Evolutionary conservation across 306 rosid species (phyloP).

Genomic region (Glycyrrhiza uralensis): DNA sequence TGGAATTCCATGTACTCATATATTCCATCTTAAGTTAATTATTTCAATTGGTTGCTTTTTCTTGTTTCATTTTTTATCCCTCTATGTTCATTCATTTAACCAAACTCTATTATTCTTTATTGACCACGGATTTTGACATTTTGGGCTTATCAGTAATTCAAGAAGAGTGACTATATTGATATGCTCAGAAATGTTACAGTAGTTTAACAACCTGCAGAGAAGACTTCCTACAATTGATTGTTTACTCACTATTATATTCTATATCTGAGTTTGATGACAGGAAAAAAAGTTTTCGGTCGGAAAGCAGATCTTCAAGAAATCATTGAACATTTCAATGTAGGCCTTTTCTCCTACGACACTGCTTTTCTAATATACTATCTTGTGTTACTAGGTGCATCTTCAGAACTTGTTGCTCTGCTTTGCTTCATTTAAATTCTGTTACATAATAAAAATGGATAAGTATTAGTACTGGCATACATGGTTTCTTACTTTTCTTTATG

Average conservation of each 20-base stretch:
- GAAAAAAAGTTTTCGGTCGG: constrained; percentile 62
- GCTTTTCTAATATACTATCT: neutral
- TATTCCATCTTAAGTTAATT: neutral
- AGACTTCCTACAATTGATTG: constrained; percentile 1
- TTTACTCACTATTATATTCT: constrained; percentile 28
- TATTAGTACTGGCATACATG: neutral
- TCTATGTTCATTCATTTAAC: neutral
- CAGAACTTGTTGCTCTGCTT: neutral
- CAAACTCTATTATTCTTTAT: neutral
- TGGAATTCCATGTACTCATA: neutral
- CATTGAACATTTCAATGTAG: constrained; percentile 86
- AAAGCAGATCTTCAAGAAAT: constrained; percentile 80
- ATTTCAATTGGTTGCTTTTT: neutral
- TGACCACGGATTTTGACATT: neutral
- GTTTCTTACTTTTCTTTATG: constrained; percentile 1
- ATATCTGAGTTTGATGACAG: constrained; percentile 46
- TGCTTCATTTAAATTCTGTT: neutral
- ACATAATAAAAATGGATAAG: neutral
- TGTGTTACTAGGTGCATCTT: neutral
- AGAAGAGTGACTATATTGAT: neutral
- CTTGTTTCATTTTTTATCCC: neutral
- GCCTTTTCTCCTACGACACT: constrained; percentile 22
- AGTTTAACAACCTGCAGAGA: neutral
- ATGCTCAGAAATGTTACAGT: neutral
- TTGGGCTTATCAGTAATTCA: neutral